These are phyloP conservation scores for Fusarium falciforme DNA, from an alignment of 2,329 filamentous ascomycete genomes.

Conservation along the genomic window DNA sequence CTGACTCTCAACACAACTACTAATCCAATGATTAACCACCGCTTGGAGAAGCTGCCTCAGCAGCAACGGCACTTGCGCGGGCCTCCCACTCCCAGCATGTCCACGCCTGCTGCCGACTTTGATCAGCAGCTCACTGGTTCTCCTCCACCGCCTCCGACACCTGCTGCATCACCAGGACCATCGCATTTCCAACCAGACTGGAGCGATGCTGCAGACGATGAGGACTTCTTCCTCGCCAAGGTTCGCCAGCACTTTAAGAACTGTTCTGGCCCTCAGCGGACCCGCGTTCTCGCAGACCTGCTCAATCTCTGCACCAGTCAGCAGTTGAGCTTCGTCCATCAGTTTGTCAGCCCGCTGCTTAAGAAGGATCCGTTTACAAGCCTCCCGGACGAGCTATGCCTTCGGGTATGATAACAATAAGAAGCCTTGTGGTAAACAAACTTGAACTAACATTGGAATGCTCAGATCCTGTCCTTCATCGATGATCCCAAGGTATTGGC, in stretches of 20 bases:
- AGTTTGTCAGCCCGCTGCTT: conserved; percentile 91
- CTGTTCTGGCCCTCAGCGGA: conserved; percentile 79
- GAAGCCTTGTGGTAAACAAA: neutral
- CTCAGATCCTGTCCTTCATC: conserved; percentile 91
- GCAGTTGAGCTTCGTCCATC: conserved; percentile 93
- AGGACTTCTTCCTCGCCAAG: conserved; percentile 84
- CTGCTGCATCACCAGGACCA: conserved; percentile 73
- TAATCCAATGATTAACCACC: conserved; percentile 56
- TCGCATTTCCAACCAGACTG: conserved; percentile 74
- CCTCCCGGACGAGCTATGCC: conserved; percentile 90
- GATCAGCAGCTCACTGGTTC: conserved; percentile 71
- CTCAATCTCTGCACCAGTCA: conserved; percentile 95
- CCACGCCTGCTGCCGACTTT: conserved; percentile 71
- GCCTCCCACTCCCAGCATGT: conserved; percentile 75
- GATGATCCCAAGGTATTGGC: conserved; percentile 96
- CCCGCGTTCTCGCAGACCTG: conserved; percentile 85
- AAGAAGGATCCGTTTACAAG: conserved; percentile 97
- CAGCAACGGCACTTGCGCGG: conserved; percentile 60
- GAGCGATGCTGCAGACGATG: conserved; percentile 81
- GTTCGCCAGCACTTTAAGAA: conserved; percentile 84
- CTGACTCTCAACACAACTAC: conserved; percentile 64
- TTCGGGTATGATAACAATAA: conserved; percentile 73
- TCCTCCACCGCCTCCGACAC: conserved; percentile 73
- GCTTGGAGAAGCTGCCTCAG: conserved; percentile 63
- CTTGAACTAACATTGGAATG: conserved; percentile 4